These are phyloP conservation scores for Elsinoe fawcettii DNA, from an alignment of 2,329 filamentous ascomycete species.

Conservation along the genomic window DNA sequence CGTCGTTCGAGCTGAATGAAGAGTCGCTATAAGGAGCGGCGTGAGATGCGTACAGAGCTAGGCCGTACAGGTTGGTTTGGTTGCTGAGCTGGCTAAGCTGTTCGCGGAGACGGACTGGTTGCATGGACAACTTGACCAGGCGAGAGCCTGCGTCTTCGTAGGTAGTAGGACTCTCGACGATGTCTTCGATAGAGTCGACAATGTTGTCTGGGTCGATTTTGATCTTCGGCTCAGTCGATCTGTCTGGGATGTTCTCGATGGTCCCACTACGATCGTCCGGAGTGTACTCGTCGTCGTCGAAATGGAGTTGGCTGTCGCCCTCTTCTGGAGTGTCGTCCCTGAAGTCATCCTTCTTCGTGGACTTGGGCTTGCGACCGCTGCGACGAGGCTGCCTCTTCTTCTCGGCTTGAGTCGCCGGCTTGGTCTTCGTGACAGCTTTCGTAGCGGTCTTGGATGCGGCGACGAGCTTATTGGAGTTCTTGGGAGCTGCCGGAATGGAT, in stretches of 20 bases:
- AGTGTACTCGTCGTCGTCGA: background rate
- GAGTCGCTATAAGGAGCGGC: background rate
- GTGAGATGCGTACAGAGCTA: background rate
- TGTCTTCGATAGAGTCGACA: background rate
- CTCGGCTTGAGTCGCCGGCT: background rate
- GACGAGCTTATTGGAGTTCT: background rate
- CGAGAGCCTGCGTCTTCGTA: background rate
- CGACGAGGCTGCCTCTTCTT: background rate
- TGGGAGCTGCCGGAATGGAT: background rate
- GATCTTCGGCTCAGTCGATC: background rate
- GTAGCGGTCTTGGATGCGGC: background rate
- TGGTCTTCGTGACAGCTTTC: background rate
- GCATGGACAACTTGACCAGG: background rate
- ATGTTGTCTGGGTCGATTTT: background rate
- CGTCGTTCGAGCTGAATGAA: constrained; percentile 8
- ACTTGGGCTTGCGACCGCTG: constrained; percentile 7
- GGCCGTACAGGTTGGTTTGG: background rate
- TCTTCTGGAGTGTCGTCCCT: background rate
- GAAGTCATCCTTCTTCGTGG: background rate
- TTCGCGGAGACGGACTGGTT: background rate
- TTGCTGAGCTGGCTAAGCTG: background rate
- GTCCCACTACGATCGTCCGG: background rate
- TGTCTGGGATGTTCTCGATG: background rate
- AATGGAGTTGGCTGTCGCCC: background rate
- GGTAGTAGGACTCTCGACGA: background rate